Conservation (phyloP, 169 alveolate genomes). For the Eimeria praecox region DNA sequence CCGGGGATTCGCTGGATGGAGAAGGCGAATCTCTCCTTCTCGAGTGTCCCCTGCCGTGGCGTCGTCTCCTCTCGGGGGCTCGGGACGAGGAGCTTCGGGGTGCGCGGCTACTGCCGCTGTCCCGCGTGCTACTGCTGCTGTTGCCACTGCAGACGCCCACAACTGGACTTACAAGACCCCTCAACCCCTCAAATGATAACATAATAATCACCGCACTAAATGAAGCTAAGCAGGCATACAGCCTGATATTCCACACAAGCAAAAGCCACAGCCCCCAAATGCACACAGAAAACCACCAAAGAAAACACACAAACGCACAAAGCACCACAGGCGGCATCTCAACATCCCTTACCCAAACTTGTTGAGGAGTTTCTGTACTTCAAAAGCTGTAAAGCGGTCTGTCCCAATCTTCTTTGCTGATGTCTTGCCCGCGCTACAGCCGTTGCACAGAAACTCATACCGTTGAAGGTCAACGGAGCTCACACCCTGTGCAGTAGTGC, state of each 20-base stretch:
- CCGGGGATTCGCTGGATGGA: conserved; percentile 66
- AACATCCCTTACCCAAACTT: conserved; percentile 34
- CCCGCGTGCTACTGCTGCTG: conserved; percentile 57
- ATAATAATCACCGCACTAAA: not conserved
- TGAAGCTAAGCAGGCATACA: not conserved
- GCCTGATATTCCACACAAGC: not conserved
- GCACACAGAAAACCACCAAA: not conserved
- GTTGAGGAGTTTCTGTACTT: conserved; percentile 65
- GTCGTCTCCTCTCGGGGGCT: conserved; percentile 50
- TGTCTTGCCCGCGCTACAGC: conserved; percentile 77
- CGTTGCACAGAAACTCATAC: conserved; percentile 77
- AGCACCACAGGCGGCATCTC: not conserved
- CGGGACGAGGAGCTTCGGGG: conserved; percentile 40
- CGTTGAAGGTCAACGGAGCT: conserved; percentile 76
- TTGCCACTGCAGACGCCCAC: conserved; percentile 10
- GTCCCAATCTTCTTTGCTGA: conserved; percentile 73
- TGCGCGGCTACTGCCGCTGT: conserved; percentile 29
- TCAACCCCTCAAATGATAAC: not conserved
- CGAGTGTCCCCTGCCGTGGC: conserved; percentile 69
- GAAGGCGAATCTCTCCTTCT: conserved; percentile 64
- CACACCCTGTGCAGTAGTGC: conserved; percentile 41
- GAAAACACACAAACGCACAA: not conserved
- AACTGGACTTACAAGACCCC: not conserved
- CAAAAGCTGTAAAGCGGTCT: conserved; percentile 77
- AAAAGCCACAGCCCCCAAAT: not conserved